Percentiles rank a stretch among this genome's conserved stretches.
These are phyloP conservation scores for Hypomyces perniciosus DNA, from an alignment of 2,329 filamentous ascomycete species.

Conservation along the genomic window DNA sequence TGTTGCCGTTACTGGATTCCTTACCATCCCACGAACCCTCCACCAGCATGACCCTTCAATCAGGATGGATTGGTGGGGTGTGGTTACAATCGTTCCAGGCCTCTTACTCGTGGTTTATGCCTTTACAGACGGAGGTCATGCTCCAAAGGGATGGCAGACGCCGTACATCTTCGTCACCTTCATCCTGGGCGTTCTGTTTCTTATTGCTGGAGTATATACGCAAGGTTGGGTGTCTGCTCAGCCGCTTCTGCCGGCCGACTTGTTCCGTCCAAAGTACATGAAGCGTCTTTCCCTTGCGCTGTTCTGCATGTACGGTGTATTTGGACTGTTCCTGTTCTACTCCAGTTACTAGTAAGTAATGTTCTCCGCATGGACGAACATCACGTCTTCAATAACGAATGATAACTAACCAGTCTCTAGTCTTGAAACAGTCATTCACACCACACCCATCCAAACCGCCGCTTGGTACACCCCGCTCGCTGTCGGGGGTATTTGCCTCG, in stretches of 20 bases:
- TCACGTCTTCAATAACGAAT: not conserved
- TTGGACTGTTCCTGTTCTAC: slow-evolving; percentile 65
- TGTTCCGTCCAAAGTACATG: slow-evolving; percentile 68
- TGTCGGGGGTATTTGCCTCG: slow-evolving; percentile 60
- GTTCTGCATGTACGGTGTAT: slow-evolving; percentile 61
- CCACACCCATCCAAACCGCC: slow-evolving; percentile 56
- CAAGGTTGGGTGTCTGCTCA: slow-evolving; percentile 64
- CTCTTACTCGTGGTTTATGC: slow-evolving; percentile 68
- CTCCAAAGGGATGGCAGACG: slow-evolving; percentile 63
- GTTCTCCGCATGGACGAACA: not conserved
- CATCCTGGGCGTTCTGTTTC: slow-evolving; percentile 53
- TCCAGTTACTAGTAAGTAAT: slow-evolving; percentile 57
- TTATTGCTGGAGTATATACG: slow-evolving; percentile 59
- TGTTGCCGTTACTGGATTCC: slow-evolving; percentile 38
- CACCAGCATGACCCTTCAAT: slow-evolving; percentile 19
- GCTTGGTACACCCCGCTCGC: slow-evolving; percentile 65
- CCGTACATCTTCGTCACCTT: slow-evolving; percentile 66
- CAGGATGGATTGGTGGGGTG: slow-evolving; percentile 64
- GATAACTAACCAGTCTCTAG: slow-evolving; percentile 25
- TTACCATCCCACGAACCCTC: slow-evolving; percentile 34
- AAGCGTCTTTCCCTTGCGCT: slow-evolving; percentile 53
- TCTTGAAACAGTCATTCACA: slow-evolving; percentile 54
- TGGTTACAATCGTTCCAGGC: slow-evolving; percentile 55
- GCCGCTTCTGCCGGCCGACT: slow-evolving; percentile 62
- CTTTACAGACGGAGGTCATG: slow-evolving; percentile 66